A percentile compares a stretch with the other conserved stretches of the same genome.
phyloP scores from a whole-genome alignment of 2,329 filamentous ascomycete species.

The Clarireedia sp. region DNA sequence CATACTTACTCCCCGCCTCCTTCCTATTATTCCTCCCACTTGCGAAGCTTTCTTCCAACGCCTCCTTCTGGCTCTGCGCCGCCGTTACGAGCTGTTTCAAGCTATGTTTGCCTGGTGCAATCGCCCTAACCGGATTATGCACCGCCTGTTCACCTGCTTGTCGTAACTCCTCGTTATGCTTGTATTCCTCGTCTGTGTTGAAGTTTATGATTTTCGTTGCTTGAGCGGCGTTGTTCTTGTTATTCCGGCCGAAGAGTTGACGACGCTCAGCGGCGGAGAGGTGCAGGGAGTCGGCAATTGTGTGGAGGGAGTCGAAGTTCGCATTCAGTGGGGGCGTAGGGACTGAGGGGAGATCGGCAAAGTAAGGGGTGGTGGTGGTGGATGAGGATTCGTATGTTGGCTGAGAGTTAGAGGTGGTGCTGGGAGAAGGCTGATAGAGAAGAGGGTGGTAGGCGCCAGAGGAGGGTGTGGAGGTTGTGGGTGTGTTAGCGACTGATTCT shows the following conservation, averaged over 20 bases:
- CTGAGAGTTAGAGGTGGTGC: too few species aligned
- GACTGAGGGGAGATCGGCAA: conserved; percentile 19
- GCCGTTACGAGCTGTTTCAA: conserved; percentile 80
- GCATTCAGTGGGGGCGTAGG: conserved; percentile 22
- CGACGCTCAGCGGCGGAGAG: conserved; percentile 69
- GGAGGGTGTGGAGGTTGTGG: conserved; percentile 2
- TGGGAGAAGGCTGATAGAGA: conserved; percentile 31
- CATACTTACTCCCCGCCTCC: conserved; percentile 76
- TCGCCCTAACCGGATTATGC: conserved; percentile 74
- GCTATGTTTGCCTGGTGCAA: conserved; percentile 84
- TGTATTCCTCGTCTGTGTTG: conserved; percentile 83
- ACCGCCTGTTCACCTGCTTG: conserved; percentile 59
- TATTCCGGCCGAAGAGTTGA: conserved; percentile 70
- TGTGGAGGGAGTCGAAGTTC: conserved; percentile 50
- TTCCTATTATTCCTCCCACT: conserved; percentile 69
- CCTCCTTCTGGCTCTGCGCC: conserved; percentile 74
- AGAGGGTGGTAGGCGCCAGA: conserved; percentile 43
- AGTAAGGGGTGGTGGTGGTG: conserved; percentile 21
- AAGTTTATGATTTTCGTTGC: conserved; percentile 70
- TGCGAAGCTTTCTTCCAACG: conserved; percentile 87
- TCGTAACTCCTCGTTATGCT: conserved; percentile 70
- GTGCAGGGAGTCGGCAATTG: conserved; percentile 69
- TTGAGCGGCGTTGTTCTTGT: conserved; percentile 31
- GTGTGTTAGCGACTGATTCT: conserved; percentile 26
- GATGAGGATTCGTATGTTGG: conserved; percentile 26